Evolutionary conservation across 345 rosid genomes (phyloP), one percentile per base, ranked within the genome.

Genomic region (Eucalyptus polyanthemos): DNA sequence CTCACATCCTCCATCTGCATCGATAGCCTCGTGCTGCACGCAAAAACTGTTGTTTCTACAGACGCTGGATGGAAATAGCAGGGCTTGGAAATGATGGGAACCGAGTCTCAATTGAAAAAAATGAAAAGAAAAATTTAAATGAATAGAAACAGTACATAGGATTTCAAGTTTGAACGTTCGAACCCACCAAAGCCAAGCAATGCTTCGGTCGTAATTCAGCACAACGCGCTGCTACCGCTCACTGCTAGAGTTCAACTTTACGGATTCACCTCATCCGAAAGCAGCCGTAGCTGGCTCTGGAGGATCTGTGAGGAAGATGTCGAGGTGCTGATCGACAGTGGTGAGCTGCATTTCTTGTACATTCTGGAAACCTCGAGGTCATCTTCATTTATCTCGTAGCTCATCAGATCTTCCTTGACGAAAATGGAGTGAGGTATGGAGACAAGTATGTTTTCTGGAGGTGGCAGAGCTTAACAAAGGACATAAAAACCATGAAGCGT

Each of bases 331-430:
- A 67, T 91, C 89, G 1, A 90, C 25, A 4, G 91, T 37, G 21
- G 88, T 89, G 67, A 67, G 87, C 44, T 88, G 44, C n/a, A 25
- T 29, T 37, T 91, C 93, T 6, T 90, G 92, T 80, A 93, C 15
- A 93, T 42, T 24, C 19, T 49, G 5, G 93, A 92, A 87, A 81
- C 94, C 60, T 89, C 90, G 25, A 89, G n/a, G 19, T 92, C 92
- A 2, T 93, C 81, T 17, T 89, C 49, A 1, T 25, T 86, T 49
- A 91, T 42, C 58, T 91, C 93, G 76, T 65, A 90, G 80, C 62
- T 89, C 76, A 44, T 69, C 50, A 11, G 0, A 24, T 90, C 92
- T n/a, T 89, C 92, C 56, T 89, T 85, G 34, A 87, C 88, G 65
- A 91, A 87, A 40, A 88, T 0, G 65, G 92, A 81, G 60, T 53